These are phyloP conservation scores for Lecanicillium sp. DNA, from an alignment of 2,329 filamentous ascomycete species.

Conservation along the genomic window DNA sequence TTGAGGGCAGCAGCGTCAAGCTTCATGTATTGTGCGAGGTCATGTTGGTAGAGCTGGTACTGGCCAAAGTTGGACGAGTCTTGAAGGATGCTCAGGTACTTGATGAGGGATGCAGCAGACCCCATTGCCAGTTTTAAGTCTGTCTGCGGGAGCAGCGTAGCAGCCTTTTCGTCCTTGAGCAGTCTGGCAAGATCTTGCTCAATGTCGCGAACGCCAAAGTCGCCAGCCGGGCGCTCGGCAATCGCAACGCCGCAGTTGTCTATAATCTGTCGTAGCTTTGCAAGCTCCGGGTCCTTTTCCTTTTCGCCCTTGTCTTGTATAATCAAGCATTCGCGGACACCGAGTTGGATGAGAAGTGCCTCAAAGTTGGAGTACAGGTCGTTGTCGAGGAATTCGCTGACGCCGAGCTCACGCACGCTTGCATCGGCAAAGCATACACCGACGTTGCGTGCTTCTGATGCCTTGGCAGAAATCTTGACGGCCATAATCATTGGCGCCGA, in stretches of 20 bases:
- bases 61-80: conserved; percentile 95
- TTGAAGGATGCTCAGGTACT: conserved; percentile 83
- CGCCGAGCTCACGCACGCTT: conserved; percentile 86
- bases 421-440: conserved; percentile 98
- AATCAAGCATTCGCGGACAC: conserved; percentile 89
- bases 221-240: conserved; percentile 64
- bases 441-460: conserved; percentile 73
- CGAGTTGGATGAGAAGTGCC: conserved; percentile 89
- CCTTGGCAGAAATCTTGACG: conserved; percentile 86
- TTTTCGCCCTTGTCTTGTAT: conserved; percentile 71
- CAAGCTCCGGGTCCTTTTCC: conserved; percentile 78
- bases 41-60: conserved; percentile 94
- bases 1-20: conserved; percentile 89
- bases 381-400: conserved; percentile 98
- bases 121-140: conserved; percentile 96
- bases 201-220: conserved; percentile 86
- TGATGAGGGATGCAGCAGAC: conserved; percentile 85
- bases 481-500: conserved; percentile 90
- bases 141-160: conserved; percentile 73
- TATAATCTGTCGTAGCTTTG: conserved; percentile 80
- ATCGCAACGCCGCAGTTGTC: conserved; percentile 88
- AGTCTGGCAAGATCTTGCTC: conserved; percentile 87
- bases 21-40: conserved; percentile 96
- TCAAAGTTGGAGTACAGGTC: conserved; percentile 98
- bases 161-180: conserved; percentile 75